These are phyloP conservation scores for Trichoderma simmonsii DNA, from an alignment of 2,329 filamentous ascomycete genomes.

Conservation along the genomic window DNA sequence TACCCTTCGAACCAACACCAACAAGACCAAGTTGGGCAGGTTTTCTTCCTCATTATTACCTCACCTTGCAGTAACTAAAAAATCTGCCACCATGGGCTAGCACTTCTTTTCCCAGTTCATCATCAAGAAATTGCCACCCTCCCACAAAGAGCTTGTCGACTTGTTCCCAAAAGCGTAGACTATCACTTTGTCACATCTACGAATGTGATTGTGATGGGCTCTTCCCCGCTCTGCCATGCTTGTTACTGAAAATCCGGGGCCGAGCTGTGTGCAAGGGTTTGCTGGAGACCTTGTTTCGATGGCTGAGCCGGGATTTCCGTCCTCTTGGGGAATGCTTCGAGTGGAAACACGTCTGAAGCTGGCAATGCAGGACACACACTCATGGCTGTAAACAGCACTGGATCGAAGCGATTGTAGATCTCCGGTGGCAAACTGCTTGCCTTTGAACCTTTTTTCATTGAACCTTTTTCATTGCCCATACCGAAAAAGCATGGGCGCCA, in stretches of 20 bases:
- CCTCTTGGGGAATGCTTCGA: not conserved
- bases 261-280: not conserved
- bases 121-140: not conserved
- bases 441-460: not conserved
- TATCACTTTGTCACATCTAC: not conserved
- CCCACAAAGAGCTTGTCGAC: not conserved
- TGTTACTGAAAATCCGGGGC: constrained; percentile 14
- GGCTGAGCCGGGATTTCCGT: not conserved
- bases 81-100: not conserved
- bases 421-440: not conserved
- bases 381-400: not conserved
- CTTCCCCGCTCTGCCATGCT: not conserved
- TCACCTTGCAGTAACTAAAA: constrained; percentile 4
- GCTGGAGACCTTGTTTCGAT: not conserved
- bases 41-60: constrained; percentile 7
- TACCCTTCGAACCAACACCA: not conserved
- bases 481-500: not conserved
- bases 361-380: not conserved
- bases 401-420: not conserved
- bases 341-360: not conserved
- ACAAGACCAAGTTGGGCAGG: not conserved
- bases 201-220: not conserved
- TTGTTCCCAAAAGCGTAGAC: not conserved
- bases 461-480: not conserved
- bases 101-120: not conserved